These are phyloP conservation scores for Sphagnum fallax DNA, from an alignment of 228 moss, liverwort and hornwort genomes.

Conservation along the genomic window DNA sequence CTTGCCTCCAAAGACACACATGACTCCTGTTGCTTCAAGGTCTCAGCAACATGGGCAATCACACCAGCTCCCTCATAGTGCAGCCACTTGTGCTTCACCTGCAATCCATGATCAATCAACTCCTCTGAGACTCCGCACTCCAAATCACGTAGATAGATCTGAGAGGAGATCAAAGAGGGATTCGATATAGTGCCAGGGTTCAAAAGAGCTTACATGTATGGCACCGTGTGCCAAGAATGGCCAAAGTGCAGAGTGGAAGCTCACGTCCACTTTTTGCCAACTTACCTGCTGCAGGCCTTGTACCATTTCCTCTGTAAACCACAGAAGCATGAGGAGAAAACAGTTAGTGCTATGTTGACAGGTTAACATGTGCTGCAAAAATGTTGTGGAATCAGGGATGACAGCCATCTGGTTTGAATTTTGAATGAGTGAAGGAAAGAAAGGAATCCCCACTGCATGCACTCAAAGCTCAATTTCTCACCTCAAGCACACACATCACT, in stretches of 20 bases:
- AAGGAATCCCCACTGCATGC: not conserved
- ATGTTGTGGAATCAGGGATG: not conserved
- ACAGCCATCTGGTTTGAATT: not conserved
- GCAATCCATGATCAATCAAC: constrained; percentile 3
- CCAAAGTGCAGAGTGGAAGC: constrained; percentile 84
- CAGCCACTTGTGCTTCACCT: constrained; percentile 72
- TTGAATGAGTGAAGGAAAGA: not conserved
- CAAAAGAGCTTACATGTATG: constrained; percentile 42
- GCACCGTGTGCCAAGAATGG: constrained; percentile 77
- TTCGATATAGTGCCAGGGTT: too few species aligned
- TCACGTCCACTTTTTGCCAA: constrained; percentile 95
- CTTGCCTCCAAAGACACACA: constrained; percentile 21
- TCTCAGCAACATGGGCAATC: constrained; percentile 69
- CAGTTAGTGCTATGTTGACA: not conserved
- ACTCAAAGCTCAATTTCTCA: not conserved
- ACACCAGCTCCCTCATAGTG: constrained; percentile 74
- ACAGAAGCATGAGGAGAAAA: not conserved
- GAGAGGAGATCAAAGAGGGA: too few species aligned
- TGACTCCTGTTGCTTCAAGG: constrained; percentile 44
- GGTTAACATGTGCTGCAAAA: not conserved
- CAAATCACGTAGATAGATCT: not conserved
- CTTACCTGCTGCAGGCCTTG: constrained; percentile 78
- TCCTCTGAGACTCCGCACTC: not conserved
- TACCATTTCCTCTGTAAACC: constrained; percentile 76
- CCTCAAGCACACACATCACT: too few species aligned